phyloP scores from a whole-genome alignment of 495 filamentous ascomycete genomes.

The Talaromyces nanjingensis region DNA sequence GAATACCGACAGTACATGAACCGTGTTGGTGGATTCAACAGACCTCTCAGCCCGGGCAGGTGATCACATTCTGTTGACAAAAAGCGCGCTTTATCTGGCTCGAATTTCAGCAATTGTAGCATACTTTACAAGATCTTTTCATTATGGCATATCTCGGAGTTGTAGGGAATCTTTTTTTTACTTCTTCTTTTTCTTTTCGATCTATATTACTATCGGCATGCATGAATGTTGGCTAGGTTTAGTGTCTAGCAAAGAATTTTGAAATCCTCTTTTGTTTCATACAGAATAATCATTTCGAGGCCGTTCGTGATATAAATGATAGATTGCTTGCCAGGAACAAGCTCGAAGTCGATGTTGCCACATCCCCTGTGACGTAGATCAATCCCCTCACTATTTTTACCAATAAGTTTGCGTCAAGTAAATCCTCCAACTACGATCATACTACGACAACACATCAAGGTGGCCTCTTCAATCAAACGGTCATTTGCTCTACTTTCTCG shows the following conservation, averaged over 20 bases:
- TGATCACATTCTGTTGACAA: slow-evolving; percentile 9
- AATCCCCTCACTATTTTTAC: slow-evolving; percentile 1
- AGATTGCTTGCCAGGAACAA: background rate
- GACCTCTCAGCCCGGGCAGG: slow-evolving; percentile 65
- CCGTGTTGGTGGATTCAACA: slow-evolving; percentile 90
- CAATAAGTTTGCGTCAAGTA: background rate
- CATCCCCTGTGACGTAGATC: slow-evolving; percentile 2
- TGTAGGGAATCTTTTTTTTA: background rate
- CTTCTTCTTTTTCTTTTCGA: background rate
- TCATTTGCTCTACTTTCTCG: background rate
- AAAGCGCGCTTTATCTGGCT: background rate
- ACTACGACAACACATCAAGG: background rate
- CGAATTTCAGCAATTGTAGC: background rate
- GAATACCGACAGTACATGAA: slow-evolving; percentile 99
- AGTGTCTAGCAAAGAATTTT: background rate
- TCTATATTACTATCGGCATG: background rate
- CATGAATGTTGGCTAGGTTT: background rate
- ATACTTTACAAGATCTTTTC: slow-evolving; percentile 1
- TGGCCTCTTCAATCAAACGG: background rate
- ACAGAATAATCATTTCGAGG: background rate
- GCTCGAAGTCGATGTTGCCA: background rate
- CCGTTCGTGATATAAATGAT: background rate
- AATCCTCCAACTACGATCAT: background rate
- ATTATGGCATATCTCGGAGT: slow-evolving; percentile 6
- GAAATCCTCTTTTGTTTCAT: background rate